A percentile compares a stretch with the other conserved stretches of the same genome.
Conservation (phyloP, 2,329 filamentous ascomycete species). For the Dactylellina drechsleri region DNA sequence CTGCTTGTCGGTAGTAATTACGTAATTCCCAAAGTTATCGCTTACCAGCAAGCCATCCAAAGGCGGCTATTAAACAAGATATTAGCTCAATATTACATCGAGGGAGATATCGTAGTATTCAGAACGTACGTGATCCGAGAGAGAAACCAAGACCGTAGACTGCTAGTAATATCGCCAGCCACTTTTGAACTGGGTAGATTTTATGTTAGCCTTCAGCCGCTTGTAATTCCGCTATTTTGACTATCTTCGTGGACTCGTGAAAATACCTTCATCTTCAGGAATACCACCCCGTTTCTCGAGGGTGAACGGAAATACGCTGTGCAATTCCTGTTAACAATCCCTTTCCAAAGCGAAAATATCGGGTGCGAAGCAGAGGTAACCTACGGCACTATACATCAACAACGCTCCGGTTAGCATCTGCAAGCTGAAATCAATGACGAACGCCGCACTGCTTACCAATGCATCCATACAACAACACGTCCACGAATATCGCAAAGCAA, state of each 20-base stretch:
- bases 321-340: not conserved
- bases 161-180: conserved; percentile 47
- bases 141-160: conserved; percentile 50
- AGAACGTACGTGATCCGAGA: conserved; percentile 51
- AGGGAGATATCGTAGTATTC: not conserved
- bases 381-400: conserved; percentile 46
- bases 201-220: not conserved
- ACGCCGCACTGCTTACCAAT: conserved; percentile 23
- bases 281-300: conserved; percentile 43
- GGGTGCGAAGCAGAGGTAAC: conserved; percentile 1
- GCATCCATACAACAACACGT: conserved; percentile 53
- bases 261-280: conserved; percentile 48
- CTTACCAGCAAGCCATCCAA: conserved; percentile 54
- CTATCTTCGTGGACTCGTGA: not conserved
- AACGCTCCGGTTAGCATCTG: conserved; percentile 17
- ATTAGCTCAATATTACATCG: conserved; percentile 2
- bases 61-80: conserved; percentile 30
- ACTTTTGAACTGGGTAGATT: conserved; percentile 41
- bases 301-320: conserved; percentile 52
- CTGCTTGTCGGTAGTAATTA: not conserved
- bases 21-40: not conserved
- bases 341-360: not conserved
- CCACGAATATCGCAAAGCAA: conserved; percentile 53
- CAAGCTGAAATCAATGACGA: not conserved
- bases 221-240: not conserved